These are phyloP conservation scores for Tulasnella sp. DNA, from an alignment of 768 basidiomycete genomes.

Conservation along the genomic window DNA sequence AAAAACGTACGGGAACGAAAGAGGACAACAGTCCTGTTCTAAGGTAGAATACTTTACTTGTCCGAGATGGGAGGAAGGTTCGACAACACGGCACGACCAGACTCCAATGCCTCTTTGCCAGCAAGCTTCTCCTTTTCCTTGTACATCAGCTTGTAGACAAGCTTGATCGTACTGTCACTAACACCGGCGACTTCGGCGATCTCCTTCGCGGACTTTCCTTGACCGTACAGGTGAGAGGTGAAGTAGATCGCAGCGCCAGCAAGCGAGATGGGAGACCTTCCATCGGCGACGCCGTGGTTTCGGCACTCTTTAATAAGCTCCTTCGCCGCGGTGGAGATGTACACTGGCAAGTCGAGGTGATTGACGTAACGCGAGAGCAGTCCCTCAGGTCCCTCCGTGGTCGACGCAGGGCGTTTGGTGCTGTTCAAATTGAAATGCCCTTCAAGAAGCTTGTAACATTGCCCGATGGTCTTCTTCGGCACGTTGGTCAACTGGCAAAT, in stretches of 20 bases:
- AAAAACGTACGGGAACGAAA: background rate
- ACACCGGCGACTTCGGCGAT: constrained; percentile 88
- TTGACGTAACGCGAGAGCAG: constrained; percentile 90
- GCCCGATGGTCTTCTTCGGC: constrained; percentile 89
- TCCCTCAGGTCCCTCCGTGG: background rate
- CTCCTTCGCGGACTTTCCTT: constrained; percentile 64
- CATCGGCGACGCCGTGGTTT: constrained; percentile 80
- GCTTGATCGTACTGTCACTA: constrained; percentile 88
- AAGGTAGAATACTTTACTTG: background rate
- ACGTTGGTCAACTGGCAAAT: constrained; percentile 90
- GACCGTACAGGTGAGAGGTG: constrained; percentile 70
- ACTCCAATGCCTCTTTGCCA: constrained; percentile 76
- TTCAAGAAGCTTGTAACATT: constrained; percentile 83
- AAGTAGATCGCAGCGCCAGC: constrained; percentile 97
- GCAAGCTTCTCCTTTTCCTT: constrained; percentile 64
- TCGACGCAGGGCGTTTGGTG: constrained; percentile 35
- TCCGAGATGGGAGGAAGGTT: constrained; percentile 16
- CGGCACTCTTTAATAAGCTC: constrained; percentile 75
- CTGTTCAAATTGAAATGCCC: constrained; percentile 65
- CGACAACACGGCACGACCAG: constrained; percentile 30
- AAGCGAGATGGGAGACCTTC: constrained; percentile 92
- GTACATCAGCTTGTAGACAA: constrained; percentile 75
- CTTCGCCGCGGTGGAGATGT: constrained; percentile 69
- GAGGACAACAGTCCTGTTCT: background rate
- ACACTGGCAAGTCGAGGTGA: constrained; percentile 73